Percentiles rank a stretch among this genome's conserved stretches.
Conservation (phyloP, 768 basidiomycete species). For the Lenzites betulinus region DNA sequence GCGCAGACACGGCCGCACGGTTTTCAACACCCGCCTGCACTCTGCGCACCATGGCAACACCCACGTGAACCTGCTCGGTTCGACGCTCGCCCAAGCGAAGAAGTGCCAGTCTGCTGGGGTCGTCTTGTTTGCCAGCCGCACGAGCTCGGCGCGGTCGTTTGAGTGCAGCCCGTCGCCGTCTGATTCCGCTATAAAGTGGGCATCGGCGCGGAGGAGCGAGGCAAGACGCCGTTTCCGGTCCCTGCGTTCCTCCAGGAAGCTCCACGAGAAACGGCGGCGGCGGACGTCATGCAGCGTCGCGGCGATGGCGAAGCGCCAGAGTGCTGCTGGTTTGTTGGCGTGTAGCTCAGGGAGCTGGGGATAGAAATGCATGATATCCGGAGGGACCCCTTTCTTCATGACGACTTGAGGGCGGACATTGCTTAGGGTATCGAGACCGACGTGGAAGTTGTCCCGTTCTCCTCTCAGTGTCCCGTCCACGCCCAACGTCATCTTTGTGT, state of each 20-base stretch:
- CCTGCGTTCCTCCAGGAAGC: constrained; percentile 33
- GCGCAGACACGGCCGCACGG: neutral
- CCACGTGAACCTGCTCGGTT: neutral
- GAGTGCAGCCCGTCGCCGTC: neutral
- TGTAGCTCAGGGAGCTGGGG: constrained; percentile 27
- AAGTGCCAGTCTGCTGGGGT: neutral
- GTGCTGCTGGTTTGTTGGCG: constrained; percentile 27
- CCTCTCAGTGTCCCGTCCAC: neutral
- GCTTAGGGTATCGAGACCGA: neutral
- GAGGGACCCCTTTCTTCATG: constrained; percentile 5
- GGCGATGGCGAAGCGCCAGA: constrained; percentile 36
- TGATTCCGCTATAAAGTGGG: no score
- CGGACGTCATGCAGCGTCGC: constrained; percentile 29
- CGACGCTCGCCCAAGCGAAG: neutral
- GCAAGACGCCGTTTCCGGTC: constrained; percentile 5
- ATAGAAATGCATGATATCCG: constrained; percentile 31
- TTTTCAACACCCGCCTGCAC: neutral
- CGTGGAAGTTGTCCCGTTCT: neutral
- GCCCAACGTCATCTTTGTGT: neutral
- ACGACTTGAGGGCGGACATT: neutral
- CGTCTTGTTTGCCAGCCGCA: neutral
- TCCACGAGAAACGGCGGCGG: constrained; percentile 33
- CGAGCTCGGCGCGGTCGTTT: neutral
- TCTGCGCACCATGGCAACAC: neutral
- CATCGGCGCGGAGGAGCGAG: neutral